Percentiles rank a stretch among this genome's conserved stretches.
These are phyloP conservation scores for Monoraphidium neglectum DNA, from an alignment of 139 green algal genomes.

Conservation along the genomic window DNA sequence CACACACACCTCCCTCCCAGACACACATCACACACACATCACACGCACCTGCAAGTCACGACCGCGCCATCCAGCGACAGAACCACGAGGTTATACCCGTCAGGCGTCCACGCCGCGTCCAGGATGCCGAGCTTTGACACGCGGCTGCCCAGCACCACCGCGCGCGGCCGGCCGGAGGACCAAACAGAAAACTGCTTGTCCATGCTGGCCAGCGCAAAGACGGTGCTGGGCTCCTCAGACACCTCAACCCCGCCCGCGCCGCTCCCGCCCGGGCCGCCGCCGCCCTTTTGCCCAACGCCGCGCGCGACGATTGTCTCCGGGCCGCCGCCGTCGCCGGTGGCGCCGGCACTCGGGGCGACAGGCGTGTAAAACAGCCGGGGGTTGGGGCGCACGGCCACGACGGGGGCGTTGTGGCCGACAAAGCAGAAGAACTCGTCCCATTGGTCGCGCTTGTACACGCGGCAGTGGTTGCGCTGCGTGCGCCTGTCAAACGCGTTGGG, in stretches of 20 bases:
- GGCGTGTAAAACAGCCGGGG: conserved; percentile 62
- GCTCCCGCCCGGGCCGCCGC: neutral
- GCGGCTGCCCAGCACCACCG: conserved; percentile 1
- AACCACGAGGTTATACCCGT: conserved; percentile 76
- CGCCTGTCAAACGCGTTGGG: conserved; percentile 39
- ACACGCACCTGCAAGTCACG: no score
- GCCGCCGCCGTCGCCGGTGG: neutral
- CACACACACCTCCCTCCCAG: no score
- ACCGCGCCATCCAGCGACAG: no score
- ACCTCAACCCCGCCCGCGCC: neutral
- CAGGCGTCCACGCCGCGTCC: conserved; percentile 87
- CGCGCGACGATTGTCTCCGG: neutral
- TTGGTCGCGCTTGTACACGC: conserved; percentile 27
- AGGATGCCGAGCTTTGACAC: conserved; percentile 13
- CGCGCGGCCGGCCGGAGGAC: neutral
- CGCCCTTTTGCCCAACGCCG: neutral
- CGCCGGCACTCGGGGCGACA: neutral
- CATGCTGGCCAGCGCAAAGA: neutral
- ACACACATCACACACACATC: no score
- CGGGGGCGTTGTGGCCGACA: conserved; percentile 64
- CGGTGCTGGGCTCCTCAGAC: neutral
- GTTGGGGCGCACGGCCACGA: conserved; percentile 71
- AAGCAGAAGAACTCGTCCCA: conserved; percentile 29
- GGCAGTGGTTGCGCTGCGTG: conserved; percentile 15
- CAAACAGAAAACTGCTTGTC: neutral